Conservation (phyloP, 2,329 filamentous ascomycete genomes). For the Sporothrix luriei region DNA sequence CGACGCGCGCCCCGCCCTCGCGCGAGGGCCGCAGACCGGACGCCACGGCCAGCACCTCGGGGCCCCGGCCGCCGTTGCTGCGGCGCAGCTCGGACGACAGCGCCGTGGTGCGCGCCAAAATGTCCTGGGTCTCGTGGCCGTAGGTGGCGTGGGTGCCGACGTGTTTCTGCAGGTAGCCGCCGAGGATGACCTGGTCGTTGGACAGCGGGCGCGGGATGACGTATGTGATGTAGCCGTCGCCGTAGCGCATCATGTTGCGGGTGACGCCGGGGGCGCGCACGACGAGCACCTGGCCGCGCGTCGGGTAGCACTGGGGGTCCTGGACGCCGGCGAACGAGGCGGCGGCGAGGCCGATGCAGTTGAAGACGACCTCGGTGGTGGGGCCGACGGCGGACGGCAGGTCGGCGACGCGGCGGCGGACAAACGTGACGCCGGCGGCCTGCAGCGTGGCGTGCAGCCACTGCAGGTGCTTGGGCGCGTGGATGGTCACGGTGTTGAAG, state of each 20-base stretch:
- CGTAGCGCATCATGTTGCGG: conserved; percentile 47
- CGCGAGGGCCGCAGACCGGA: conserved; percentile 7
- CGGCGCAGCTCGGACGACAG: conserved; percentile 44
- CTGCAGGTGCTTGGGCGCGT: conserved; percentile 46
- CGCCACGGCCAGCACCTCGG: conserved; percentile 10
- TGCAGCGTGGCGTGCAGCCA: conserved; percentile 41
- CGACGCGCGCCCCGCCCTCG: not conserved
- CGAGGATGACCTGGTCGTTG: conserved; percentile 45
- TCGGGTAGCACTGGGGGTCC: conserved; percentile 48
- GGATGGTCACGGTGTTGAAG: conserved; percentile 46
- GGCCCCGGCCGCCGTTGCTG: conserved; percentile 44
- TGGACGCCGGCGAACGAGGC: conserved; percentile 43
- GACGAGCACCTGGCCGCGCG: conserved; percentile 47
- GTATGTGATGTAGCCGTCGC: conserved; percentile 47
- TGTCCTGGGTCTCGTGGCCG: conserved; percentile 45
- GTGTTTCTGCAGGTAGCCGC: conserved; percentile 48
- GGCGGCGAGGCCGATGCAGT: conserved; percentile 39
- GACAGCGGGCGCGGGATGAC: conserved; percentile 46
- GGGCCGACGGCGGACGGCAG: conserved; percentile 41
- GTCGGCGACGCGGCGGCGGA: conserved; percentile 40
- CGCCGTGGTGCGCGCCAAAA: conserved; percentile 43
- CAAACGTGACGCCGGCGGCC: conserved; percentile 42
- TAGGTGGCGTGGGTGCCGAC: conserved; percentile 43
- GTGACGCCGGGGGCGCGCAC: conserved; percentile 42
- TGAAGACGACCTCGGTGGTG: conserved; percentile 38